Evolutionary conservation across 768 basidiomycete species (phyloP).

Genomic region (Leucosporidium yakuticum): DNA sequence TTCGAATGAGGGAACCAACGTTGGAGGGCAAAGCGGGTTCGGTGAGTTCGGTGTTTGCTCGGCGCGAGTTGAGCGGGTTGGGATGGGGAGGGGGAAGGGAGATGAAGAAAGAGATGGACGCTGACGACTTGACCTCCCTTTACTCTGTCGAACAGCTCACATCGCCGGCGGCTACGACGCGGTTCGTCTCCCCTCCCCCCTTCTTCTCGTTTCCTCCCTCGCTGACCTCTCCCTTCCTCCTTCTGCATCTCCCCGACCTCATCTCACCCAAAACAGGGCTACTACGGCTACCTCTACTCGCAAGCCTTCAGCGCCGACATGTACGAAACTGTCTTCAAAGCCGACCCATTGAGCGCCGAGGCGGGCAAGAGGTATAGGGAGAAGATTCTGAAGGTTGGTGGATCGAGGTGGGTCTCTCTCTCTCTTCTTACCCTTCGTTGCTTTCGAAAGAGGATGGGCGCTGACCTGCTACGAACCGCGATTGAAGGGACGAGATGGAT

Average conservation of each 20-base stretch:
- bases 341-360: slow-evolving; percentile 63
- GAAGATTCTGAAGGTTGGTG: slow-evolving; percentile 67
- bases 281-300: slow-evolving; percentile 58
- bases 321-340: slow-evolving; percentile 69
- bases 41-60: too few species aligned
- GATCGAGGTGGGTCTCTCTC: slow-evolving; percentile 46
- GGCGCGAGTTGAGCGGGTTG: too few species aligned
- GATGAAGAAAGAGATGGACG: background rate
- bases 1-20: slow-evolving; percentile 55
- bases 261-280: background rate
- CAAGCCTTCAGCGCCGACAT: slow-evolving; percentile 56
- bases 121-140: background rate
- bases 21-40: slow-evolving; percentile 68
- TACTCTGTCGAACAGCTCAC: background rate
- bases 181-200: background rate
- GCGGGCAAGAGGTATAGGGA: slow-evolving; percentile 63
- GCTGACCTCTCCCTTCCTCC: background rate
- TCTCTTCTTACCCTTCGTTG: background rate
- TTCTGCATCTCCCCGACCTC: background rate
- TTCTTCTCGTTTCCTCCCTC: background rate
- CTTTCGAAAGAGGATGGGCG: background rate
- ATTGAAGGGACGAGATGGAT: slow-evolving; percentile 62
- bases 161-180: slow-evolving; percentile 52
- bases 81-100: too few species aligned
- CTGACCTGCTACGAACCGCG: background rate